Percentiles rank a stretch among this genome's conserved stretches.
Evolutionary conservation across 108 stramenopile genomes (phyloP).

Genomic region (Nitzschia sp.): DNA sequence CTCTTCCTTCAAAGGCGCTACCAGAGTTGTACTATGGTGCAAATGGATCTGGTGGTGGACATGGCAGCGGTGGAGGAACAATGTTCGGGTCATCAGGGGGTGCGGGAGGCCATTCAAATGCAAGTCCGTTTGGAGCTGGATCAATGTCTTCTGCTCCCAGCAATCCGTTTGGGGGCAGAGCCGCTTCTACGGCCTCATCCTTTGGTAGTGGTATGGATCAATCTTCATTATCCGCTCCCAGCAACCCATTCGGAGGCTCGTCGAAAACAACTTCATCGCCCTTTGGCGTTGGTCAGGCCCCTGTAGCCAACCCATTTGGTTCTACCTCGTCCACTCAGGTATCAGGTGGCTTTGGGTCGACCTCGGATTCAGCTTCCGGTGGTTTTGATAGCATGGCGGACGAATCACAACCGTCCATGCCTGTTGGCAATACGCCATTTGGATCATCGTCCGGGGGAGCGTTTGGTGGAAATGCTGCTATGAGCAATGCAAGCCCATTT

Average conservation of each 20-base stretch:
- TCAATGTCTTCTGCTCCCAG: neutral
- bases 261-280: constrained; percentile 28
- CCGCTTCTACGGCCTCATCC: neutral
- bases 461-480: too few species aligned
- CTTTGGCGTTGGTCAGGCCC: constrained; percentile 54
- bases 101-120: neutral
- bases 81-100: constrained; percentile 5
- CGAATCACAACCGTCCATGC: neutral
- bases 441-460: too few species aligned
- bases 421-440: constrained; percentile 35
- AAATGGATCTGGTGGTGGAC: neutral
- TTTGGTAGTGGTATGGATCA: constrained; percentile 22
- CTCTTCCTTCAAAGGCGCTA: constrained; percentile 64
- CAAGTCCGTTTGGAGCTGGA: constrained; percentile 15
- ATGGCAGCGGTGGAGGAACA: neutral
- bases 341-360: constrained; percentile 6
- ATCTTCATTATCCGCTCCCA: too few species aligned
- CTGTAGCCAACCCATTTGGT: constrained; percentile 18
- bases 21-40: constrained; percentile 62
- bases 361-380: neutral
- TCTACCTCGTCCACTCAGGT: constrained; percentile 12
- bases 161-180: constrained; percentile 25
- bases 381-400: neutral
- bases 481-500: constrained; percentile 12
- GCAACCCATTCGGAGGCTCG: neutral